Evolutionary conservation across 2,329 filamentous ascomycete genomes (phyloP), one percentile per base, ranked within the genome.

Genomic region (Zarea fungicola): DNA sequence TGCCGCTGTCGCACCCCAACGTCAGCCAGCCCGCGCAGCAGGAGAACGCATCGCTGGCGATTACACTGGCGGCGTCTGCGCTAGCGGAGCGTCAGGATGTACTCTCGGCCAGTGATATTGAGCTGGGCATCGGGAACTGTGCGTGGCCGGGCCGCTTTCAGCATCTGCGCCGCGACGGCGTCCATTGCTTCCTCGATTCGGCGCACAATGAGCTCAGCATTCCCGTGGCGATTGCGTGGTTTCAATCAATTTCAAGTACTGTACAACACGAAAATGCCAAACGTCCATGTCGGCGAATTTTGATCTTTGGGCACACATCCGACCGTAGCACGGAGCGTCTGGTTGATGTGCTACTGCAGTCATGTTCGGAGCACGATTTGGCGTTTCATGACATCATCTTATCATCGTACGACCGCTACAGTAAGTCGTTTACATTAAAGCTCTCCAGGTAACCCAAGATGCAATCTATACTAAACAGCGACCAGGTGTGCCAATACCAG

Each of bases 11-110:
- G 14, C 42, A 44, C 13, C 32, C 32, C 22, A 37, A 28, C 32
- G 43, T 39, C 13, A 7, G 18, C 14, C 43, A 47, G 35, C 35
- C 6, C 6, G 43, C 43, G 18, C 43, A 47, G 14, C n/a, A 16
- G 9, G 34, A 47, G 10, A 29, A 50, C 16, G 25, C 34, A 14
- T 44, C 31, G 19, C 58, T 62, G 14, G 45, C 48, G 7, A 37
- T 53, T n/a, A 47, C 21, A 14, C 18, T 47, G 34, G 25, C 43
- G 5, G 32, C n/a, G 9, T 22, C 23, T 6, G 34, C 34, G 6
- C 43, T 47, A 19, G 6, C 26, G 2, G 22, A 21, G 6, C 31
- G 34, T 3, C 16, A 34, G 11, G 19, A 36, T 1, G 11, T 22
- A 11, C 29, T 49, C 50, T 40, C 18, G 3, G 26, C 49, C 35